Evolutionary conservation across 257 asterid genomes (phyloP).

Genomic region (Haberlea rhodopensis): DNA sequence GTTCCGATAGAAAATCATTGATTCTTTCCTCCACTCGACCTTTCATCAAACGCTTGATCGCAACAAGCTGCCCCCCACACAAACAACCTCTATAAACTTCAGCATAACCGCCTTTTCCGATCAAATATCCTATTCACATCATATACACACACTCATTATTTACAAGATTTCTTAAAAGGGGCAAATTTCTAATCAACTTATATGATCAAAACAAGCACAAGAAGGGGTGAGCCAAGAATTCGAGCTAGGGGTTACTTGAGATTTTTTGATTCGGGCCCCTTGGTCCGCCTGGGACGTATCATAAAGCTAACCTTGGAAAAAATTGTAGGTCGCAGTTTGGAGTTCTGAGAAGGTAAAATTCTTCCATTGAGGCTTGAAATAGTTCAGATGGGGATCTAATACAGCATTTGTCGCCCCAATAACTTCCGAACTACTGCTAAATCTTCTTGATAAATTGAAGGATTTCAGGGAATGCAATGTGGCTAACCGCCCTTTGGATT

Average conservation of each 20-base stretch:
- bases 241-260: neutral
- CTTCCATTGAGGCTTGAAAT: slow-evolving; percentile 92
- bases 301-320: slow-evolving; percentile 56
- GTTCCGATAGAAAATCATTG: slow-evolving; percentile 78
- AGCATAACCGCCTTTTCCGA: slow-evolving; percentile 94
- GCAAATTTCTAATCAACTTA: neutral
- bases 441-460: slow-evolving; percentile 48
- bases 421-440: slow-evolving; percentile 62
- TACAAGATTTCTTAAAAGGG: neutral
- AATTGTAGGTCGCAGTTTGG: slow-evolving; percentile 69
- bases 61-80: slow-evolving; percentile 69
- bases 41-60: slow-evolving; percentile 66
- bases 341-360: slow-evolving; percentile 63
- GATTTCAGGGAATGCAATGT: slow-evolving; percentile 48
- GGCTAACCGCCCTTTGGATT: slow-evolving; percentile 51
- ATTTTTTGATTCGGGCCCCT: neutral
- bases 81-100: slow-evolving; percentile 84
- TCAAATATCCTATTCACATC: slow-evolving; percentile 47
- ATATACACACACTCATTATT: neutral
- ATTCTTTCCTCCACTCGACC: slow-evolving; percentile 65
- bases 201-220: neutral
- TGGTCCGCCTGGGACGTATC: neutral
- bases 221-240: neutral
- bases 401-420: slow-evolving; percentile 31
- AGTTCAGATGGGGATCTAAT: slow-evolving; percentile 45